These are phyloP conservation scores for Epichloe baconii DNA, from an alignment of 2,329 filamentous ascomycete species.

Conservation along the genomic window DNA sequence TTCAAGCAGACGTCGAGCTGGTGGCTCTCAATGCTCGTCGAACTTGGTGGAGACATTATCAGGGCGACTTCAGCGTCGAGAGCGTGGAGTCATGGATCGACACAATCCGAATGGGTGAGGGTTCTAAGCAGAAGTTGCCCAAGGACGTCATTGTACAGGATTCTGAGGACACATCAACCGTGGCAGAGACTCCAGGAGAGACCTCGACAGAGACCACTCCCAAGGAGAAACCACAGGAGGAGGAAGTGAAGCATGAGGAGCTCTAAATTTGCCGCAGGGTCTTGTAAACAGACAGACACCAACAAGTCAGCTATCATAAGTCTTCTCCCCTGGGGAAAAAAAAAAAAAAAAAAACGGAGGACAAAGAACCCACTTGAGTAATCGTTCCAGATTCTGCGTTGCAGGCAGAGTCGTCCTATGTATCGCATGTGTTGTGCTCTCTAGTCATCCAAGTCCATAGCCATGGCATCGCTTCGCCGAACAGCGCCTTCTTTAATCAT, in stretches of 20 bases:
- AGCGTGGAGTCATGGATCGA: slow-evolving; percentile 80
- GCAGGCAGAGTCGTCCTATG: not conserved
- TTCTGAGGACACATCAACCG: slow-evolving; percentile 16
- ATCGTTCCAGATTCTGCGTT: not conserved
- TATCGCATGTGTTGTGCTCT: not conserved
- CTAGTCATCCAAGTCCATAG: slow-evolving; percentile 34
- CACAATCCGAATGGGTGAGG: slow-evolving; percentile 78
- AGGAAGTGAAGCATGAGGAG: slow-evolving; percentile 33
- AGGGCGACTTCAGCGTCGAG: slow-evolving; percentile 43
- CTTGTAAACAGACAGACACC: not conserved
- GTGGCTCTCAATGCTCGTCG: slow-evolving; percentile 77
- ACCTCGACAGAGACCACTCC: slow-evolving; percentile 12
- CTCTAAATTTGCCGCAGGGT: slow-evolving; percentile 21
- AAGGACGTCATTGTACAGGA: slow-evolving; percentile 34
- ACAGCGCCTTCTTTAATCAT: slow-evolving; percentile 46
- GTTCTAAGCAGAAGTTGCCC: slow-evolving; percentile 63
- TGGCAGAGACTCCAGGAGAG: not conserved
- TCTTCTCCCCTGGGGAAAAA: not conserved
- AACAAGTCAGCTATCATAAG: not conserved
- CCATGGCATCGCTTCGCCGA: slow-evolving; percentile 33
- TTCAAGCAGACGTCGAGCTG: slow-evolving; percentile 52
- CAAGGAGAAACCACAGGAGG: slow-evolving; percentile 14
- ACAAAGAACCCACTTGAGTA: not conserved
- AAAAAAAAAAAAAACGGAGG: not conserved
- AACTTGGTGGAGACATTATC: slow-evolving; percentile 71